Evolutionary conservation across 2,329 filamentous ascomycete species (phyloP), one percentile per base, ranked within the genome.

Genomic region (Nemania diffusa): DNA sequence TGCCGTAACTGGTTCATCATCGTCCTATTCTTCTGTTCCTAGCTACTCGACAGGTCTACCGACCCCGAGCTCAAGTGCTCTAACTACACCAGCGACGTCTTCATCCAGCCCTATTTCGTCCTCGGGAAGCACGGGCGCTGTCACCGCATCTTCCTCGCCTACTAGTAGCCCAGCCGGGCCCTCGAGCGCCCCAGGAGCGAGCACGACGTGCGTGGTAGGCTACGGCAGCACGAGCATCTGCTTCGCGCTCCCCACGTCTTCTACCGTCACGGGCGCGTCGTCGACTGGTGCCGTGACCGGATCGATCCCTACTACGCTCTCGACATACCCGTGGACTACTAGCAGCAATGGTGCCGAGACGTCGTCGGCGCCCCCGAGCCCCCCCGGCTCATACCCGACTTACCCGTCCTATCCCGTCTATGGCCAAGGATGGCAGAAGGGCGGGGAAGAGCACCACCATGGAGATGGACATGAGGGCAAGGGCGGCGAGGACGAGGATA

Each of bases 181-280:
- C 15, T 40, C 59, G 9, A 64, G 58, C 40, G 22, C 52, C 24
- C 15, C 29, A 27, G 52, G 37, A 58, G 50, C 20, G 20, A 64
- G 53, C 53, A 69, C 57, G 6, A 70, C 68, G 24, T 71, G 68
- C 37, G 42, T 69, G 8, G 48, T 44, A 11, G 69, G 51, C 5
- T 69, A 71, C 13, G 67, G 52, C 8, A 29, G 40, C n/a, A 37
- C 64, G n/a, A 67, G 59, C n/a, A 6, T 62, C 44, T 71, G 69
- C 57, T 69, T 62, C 27, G 24, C 57, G 5, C 34, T 61, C 11
- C 13, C 42, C 9, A 3, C 50, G 17, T 51, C 65, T 17, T 15
- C 63, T n/a, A 32, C 61, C 27, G 37, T 61, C 20, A 57, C 37
- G 13, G 66, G 56, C 9, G 50, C 57, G 3, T 67, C 69, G 2